Evolutionary conservation across 345 rosid genomes (phyloP), one percentile per base, ranked within the genome.

Genomic region (Hirschfeldia incana): DNA sequence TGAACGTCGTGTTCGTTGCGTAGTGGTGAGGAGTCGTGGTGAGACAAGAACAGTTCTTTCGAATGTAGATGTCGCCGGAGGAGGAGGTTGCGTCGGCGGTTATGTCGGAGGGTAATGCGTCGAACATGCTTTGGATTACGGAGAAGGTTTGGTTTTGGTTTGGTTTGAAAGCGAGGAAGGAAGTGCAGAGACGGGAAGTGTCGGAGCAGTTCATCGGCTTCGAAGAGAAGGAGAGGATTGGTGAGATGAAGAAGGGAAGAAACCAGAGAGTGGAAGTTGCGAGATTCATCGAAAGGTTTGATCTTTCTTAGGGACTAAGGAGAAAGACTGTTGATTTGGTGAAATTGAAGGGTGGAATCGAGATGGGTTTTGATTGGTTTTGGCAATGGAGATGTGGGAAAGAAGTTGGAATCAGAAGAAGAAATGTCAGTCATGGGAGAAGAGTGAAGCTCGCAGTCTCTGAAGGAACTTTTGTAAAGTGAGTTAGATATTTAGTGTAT

Each of bases 61-160:
- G 91, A 2, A 94, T 46, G 80, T 88, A 94, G 53, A 90, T 29
- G 81, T 90, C 92, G 58, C 81, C 89, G 42, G 76, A 78, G 32
- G 32, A 29, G 44, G 32, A 29, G 44, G 6, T 2, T 3, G 44
- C 84, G 1, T 86, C 88, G 8, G 83, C 67, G 8, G 95, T 90
- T 51, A 92, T 81, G 69, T 92, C 97, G 60, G 79, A 74, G 1
- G 95, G 86, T 60, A 87, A 69, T 8, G 85, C 97, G 78, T 94
- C 98, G 75, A 94, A 94, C 98, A 94, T 94, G 90, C 97, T 91
- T 67, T 85, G 92, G 80, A 94, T 88, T 79, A 92, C 81, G 3
- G 82, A n/a, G 36, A 90, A 77, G n/a, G 93, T 85, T 81, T 84
- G 91, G 81, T 91, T 90, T 59, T 75, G 70, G 60, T 75, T 84